These are phyloP conservation scores for Cladophialophora psammophila DNA, from an alignment of 2,329 filamentous ascomycete genomes.

Conservation along the genomic window DNA sequence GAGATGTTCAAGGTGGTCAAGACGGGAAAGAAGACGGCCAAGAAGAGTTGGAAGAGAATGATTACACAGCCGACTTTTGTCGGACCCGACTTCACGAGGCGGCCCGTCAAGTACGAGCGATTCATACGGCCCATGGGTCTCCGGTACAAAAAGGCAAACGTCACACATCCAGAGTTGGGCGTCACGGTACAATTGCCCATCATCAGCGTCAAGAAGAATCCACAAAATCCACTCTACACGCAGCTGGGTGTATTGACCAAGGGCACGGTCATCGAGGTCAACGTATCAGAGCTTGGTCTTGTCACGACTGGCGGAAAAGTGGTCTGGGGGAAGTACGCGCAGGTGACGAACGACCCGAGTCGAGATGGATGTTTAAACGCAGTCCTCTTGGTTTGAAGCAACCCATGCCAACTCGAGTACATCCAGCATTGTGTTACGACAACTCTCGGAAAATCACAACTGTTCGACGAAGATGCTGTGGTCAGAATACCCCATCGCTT, in stretches of 20 bases:
- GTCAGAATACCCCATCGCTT: conserved; percentile 48
- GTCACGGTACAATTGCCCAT: conserved; percentile 90
- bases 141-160: conserved; percentile 79
- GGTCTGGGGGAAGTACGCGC: conserved; percentile 86
- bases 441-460: conserved; percentile 18
- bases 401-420: not conserved
- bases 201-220: conserved; percentile 81
- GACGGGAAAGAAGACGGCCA: conserved; percentile 91
- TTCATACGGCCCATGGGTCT: conserved; percentile 80
- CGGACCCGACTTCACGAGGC: conserved; percentile 84
- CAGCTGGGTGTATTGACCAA: conserved; percentile 89
- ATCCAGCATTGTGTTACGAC: not conserved
- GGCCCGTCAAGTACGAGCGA: conserved; percentile 78
- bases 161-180: conserved; percentile 77
- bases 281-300: conserved; percentile 88
- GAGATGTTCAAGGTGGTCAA: conserved; percentile 98
- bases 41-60: conserved; percentile 73
- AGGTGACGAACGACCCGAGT: conserved; percentile 65
- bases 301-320: conserved; percentile 92
- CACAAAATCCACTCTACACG: conserved; percentile 88
- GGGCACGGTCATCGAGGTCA: conserved; percentile 87
- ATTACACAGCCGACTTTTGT: conserved; percentile 89
- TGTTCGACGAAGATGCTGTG: conserved; percentile 44
- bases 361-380: conserved; percentile 70
- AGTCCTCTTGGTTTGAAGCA: conserved; percentile 38